These are phyloP conservation scores for Aspergillus luchuensis DNA, from an alignment of 2,329 filamentous ascomycete genomes.

Conservation along the genomic window DNA sequence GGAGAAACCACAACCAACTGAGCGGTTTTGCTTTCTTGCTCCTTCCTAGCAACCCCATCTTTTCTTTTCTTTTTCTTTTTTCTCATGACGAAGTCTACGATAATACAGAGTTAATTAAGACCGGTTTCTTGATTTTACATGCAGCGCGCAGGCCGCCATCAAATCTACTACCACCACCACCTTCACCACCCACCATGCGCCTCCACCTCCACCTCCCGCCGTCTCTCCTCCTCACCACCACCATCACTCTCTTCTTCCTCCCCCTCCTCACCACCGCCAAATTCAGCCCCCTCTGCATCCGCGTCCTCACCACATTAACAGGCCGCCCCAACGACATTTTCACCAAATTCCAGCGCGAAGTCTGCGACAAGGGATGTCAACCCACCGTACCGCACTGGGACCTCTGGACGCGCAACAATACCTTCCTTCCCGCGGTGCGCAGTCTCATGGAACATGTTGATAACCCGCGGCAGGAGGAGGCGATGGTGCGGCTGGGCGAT, in stretches of 20 bases:
- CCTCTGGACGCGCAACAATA: constrained; percentile 41
- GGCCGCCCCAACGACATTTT: constrained; percentile 34
- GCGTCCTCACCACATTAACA: constrained; percentile 72
- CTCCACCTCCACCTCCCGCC: constrained; percentile 1
- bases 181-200: constrained; percentile 24
- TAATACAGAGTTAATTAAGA: no score
- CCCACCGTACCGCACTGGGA: constrained; percentile 40
- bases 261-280: constrained; percentile 25
- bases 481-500: constrained; percentile 36
- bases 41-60: neutral
- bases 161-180: no score
- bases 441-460: constrained; percentile 34
- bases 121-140: no score
- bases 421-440: constrained; percentile 40
- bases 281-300: constrained; percentile 70
- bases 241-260: constrained; percentile 21
- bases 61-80: no score
- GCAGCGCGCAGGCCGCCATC: no score
- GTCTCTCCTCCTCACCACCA: constrained; percentile 12
- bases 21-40: neutral
- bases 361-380: constrained; percentile 37
- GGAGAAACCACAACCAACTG: neutral
- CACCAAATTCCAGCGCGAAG: constrained; percentile 37
- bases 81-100: no score
- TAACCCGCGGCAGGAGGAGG: constrained; percentile 32